Percentiles rank a stretch among this genome's conserved stretches.
These are phyloP conservation scores for Xylaria sp. DNA, from an alignment of 2,329 filamentous ascomycete species.

Conservation along the genomic window DNA sequence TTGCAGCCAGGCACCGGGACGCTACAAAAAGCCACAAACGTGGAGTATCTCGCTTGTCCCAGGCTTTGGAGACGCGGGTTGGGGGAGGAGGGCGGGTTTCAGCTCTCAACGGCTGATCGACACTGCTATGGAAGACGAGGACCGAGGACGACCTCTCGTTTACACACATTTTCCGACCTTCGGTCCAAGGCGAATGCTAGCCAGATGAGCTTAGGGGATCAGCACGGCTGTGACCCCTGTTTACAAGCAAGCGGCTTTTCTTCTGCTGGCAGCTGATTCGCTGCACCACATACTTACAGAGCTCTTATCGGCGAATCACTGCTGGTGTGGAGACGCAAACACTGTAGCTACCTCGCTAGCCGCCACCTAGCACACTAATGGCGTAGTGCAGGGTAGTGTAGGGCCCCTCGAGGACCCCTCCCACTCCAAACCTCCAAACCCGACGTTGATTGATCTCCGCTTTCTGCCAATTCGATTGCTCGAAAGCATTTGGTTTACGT, in stretches of 20 bases:
- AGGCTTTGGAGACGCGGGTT: no score
- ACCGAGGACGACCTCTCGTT: conserved; percentile 21
- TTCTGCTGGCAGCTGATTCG: conserved; percentile 23
- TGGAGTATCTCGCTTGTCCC: conserved; percentile 4
- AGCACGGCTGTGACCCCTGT: conserved; percentile 12
- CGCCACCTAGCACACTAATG: not conserved
- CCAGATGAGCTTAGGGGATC: conserved; percentile 8
- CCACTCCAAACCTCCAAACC: not conserved
- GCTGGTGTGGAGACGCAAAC: not conserved
- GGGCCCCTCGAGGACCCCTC: not conserved
- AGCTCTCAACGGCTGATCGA: not conserved
- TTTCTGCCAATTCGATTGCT: conserved; percentile 22
- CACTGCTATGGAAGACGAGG: conserved; percentile 4
- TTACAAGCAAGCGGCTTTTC: not conserved
- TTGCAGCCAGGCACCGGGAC: not conserved
- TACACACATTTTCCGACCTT: not conserved
- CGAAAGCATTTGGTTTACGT: conserved; percentile 26
- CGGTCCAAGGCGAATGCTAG: not conserved
- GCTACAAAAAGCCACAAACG: conserved; percentile 7
- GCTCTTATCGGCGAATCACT: conserved; percentile 30
- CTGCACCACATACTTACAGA: not conserved
- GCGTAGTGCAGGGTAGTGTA: not conserved
- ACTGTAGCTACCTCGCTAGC: not conserved
- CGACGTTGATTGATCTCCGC: conserved; percentile 5
- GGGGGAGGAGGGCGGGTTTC: no score